Evolutionary conservation across 2,329 filamentous ascomycete genomes (phyloP).

Genomic region (Aspergillus sp.): DNA sequence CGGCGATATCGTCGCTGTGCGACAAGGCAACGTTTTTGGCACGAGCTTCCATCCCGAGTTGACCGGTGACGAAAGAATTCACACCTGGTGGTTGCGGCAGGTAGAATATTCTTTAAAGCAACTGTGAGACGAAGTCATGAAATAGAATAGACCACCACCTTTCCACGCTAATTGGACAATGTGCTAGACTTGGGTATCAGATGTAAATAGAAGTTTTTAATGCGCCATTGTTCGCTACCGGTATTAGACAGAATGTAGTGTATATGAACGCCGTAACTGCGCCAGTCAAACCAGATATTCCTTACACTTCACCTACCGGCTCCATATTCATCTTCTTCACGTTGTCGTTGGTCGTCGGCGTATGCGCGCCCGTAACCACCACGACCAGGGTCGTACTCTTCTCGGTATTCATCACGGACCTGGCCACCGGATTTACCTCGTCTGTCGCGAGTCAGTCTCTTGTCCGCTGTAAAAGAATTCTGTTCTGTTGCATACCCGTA

Average conservation of each 20-base stretch:
- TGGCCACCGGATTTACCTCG: constrained; percentile 94
- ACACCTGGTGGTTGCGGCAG: constrained; percentile 87
- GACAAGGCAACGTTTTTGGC: constrained; percentile 87
- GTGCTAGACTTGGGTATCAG: constrained; percentile 25
- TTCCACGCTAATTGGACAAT: constrained; percentile 16
- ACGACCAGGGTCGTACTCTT: constrained; percentile 93
- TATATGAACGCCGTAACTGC: constrained; percentile 35
- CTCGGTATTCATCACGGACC: constrained; percentile 94
- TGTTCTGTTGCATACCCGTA: constrained; percentile 62
- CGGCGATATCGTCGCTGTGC: constrained; percentile 82
- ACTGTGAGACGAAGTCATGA: constrained; percentile 20
- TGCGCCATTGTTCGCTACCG: constrained; percentile 24
- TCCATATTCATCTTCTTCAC: constrained; percentile 61
- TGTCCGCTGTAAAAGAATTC: neutral
- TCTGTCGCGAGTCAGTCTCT: constrained; percentile 30
- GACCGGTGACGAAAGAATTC: constrained; percentile 83
- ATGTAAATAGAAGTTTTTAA: constrained; percentile 24
- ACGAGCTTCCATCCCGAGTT: constrained; percentile 96
- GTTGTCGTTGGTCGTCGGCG: constrained; percentile 60
- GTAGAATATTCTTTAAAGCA: constrained; percentile 51
- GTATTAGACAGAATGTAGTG: constrained; percentile 27
- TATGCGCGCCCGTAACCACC: constrained; percentile 84
- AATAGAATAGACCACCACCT: constrained; percentile 19
- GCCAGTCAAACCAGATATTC: constrained; percentile 20
- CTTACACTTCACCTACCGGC: constrained; percentile 47